Base-by-base conservation (phyloP, 1,284 basidiomycete genomes). In the Ceratobasidium sp. region DNA sequence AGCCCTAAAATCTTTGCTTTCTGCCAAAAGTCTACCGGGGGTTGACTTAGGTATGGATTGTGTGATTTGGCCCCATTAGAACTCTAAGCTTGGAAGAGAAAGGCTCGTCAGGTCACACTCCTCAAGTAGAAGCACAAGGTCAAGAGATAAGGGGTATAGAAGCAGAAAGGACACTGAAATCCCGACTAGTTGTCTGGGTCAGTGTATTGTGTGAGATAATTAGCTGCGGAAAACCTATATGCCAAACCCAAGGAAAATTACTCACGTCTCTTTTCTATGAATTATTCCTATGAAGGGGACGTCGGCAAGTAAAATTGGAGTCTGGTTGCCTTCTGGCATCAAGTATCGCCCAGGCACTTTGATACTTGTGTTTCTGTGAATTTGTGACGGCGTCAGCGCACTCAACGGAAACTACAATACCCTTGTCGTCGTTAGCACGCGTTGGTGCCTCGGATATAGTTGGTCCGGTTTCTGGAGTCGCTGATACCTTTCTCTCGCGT, bases 21-120 rank as follows among this genome's bases (percentile, higher is more conserved):
- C 53, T 0, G 69, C 68, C 72, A 71, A 72, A 9, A 53, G 57
- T 25, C 50, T 69, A 2, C 71, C 72, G 1, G 72, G 69, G 19
- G 69, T 64, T 6, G 71, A 66, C 53, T 66, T 66, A 23, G 62
- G 52, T 27, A 72, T 14, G 13, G 58, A 47, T 41, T 72, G 60
- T 8, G 59, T 53, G 27, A 72, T 33, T 42, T 72, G 71, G 5
- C 56, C 19, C 71, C 71, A 72, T 52, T 72, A 70, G 57, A 72
- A 56, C 21, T 57, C 70, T n/a, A 71, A 41, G 9, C 59, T 54
- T n/a, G 68, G 68, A 23, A 64, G 44, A 14, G 70, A 56, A 29
- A 72, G 27, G 16, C 69, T 70, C 6, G 54, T 58, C 14, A 72
- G 19, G 39, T 72, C 71, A 36, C 69, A 71, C 19, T 72, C 70